Base-by-base conservation (phyloP, 257 asterid genomes). In the Solanum tarapatanum region DNA sequence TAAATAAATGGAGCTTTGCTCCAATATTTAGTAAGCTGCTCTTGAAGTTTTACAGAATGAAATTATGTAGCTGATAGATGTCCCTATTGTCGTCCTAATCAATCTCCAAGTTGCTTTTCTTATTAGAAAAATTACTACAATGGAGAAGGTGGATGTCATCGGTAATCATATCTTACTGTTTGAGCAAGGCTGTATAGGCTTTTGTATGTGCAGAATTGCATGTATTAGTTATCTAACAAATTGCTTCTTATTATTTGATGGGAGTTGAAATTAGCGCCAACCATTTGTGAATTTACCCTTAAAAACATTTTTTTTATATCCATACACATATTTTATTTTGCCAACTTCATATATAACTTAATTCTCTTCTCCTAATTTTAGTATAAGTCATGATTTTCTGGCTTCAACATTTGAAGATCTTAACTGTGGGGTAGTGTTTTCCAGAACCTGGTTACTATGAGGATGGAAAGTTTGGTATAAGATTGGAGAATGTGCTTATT, bases 391-490 rank as follows among this genome's bases (percentile, higher is more conserved):
- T 21, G 68, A 16, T 32, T n/a, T 70, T 86, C 26, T 73, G 41
- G 39, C 88, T 79, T 74, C 77, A 70, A 32, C 87, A 32, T 26
- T 87, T 35, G 23, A 70, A 69, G 23, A 32, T 70, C 86, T 77
- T 39, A 64, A 84, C 51, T 87, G 76, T 77, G 79, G 76, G 88
- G 33, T 83, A 86, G 84, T 74, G 16, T 85, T 82, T 90, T 88
- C 80, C 93, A 97, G 99, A 97, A 92, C 99, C 99, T 72, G 99
- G 99, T 83, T 97, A 96, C 88, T 97, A 97, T 2, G 99, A 97
- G 94, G 99, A 95, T 84, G 99, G 99, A 55, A 94, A 95, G 39
- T 97, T 97, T 86, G 99, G 99, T 82, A 87, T 97, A 91, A 93
- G 99, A 91, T 88, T 96, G 92, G 99, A 97, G 93, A 97, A 96